phyloP scores from a whole-genome alignment of 1,139 yeast species.

The Geotrichum carabidarum region DNA sequence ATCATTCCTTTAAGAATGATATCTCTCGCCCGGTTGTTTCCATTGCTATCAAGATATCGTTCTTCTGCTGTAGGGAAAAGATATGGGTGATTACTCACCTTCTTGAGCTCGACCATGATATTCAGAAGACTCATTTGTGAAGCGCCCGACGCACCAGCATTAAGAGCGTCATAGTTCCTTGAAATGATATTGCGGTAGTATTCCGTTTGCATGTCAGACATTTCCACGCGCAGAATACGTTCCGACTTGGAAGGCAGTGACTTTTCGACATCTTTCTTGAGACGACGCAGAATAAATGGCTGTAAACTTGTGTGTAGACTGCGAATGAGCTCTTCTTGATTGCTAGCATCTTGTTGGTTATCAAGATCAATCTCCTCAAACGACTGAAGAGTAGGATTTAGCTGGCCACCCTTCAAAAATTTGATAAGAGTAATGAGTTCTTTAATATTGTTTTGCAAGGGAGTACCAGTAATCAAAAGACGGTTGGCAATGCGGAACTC shows the following conservation, averaged over 20 bases:
- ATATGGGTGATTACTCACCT: constrained; percentile 96
- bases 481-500: constrained; percentile 82
- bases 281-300: constrained; percentile 85
- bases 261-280: constrained; percentile 95
- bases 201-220: constrained; percentile 91
- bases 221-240: constrained; percentile 87
- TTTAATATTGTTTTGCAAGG: constrained; percentile 89
- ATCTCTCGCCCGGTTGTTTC: constrained; percentile 60
- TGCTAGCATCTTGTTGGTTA: constrained; percentile 69
- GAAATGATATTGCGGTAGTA: constrained; percentile 91
- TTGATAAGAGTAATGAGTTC: constrained; percentile 93
- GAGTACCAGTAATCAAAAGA: constrained; percentile 93
- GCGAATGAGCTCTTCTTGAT: constrained; percentile 84
- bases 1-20: constrained; percentile 81
- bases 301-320: constrained; percentile 77
- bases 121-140: constrained; percentile 79
- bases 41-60: constrained; percentile 57
- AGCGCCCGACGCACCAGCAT: constrained; percentile 74
- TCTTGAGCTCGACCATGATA: constrained; percentile 91
- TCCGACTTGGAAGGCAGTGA: constrained; percentile 93
- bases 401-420: constrained; percentile 92
- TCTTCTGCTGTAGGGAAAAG: constrained; percentile 91
- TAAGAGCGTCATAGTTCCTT: constrained; percentile 83
- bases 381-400: constrained; percentile 31
- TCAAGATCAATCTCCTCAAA: constrained; percentile 70